Evolutionary conservation across 140 eudicot genomes (phyloP).

Genomic region (Cichorium intybus): DNA sequence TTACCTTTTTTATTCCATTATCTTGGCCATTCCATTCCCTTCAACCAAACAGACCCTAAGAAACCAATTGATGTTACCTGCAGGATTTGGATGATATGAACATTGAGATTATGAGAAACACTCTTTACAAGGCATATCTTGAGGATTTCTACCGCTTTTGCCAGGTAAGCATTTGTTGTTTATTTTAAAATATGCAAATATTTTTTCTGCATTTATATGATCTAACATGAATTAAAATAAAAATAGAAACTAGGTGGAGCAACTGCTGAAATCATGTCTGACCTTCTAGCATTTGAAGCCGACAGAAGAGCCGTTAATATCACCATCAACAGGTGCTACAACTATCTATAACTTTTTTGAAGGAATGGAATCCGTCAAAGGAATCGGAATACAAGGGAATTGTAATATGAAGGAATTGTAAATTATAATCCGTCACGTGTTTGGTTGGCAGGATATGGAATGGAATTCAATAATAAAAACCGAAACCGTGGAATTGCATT

Average conservation of each 20-base stretch:
- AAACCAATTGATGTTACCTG: neutral
- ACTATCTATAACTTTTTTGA: too few relatives aligned
- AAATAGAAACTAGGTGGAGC: slow-evolving; percentile 97
- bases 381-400: too few relatives aligned
- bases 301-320: slow-evolving; percentile 98
- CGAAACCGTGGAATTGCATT: too few relatives aligned
- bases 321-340: slow-evolving; percentile 78
- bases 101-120: slow-evolving; percentile 96
- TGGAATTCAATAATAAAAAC: too few relatives aligned
- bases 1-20: too few relatives aligned
- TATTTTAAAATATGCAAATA: neutral
- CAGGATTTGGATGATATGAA: slow-evolving; percentile 99
- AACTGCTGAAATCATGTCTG: slow-evolving; percentile 96
- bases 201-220: neutral
- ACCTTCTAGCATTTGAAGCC: slow-evolving; percentile 95
- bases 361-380: too few relatives aligned
- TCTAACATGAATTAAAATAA: slow-evolving; percentile 22
- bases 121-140: slow-evolving; percentile 97
- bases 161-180: slow-evolving; percentile 45
- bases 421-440: too few relatives aligned
- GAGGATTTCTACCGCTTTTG: slow-evolving; percentile 95
- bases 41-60: too few relatives aligned
- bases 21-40: too few relatives aligned
- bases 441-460: too few relatives aligned
- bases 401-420: too few relatives aligned